Base-by-base conservation (phyloP, 805 yeast genomes). In the Saccharomycopsis sp. region DNA sequence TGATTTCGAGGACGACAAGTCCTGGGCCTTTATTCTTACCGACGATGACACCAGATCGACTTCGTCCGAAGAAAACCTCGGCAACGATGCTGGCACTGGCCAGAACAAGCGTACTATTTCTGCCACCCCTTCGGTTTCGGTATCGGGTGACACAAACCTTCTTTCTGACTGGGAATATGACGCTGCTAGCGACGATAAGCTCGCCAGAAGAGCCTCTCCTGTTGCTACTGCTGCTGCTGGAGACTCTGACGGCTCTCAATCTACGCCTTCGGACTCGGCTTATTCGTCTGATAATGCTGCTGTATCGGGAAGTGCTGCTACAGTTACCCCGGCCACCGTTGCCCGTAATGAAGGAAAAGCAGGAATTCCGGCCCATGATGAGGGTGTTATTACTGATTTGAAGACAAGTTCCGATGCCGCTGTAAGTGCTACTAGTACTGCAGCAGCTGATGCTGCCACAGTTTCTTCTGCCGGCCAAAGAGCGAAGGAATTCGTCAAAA, bases 11-110 rank as follows among this genome's bases (percentile, higher is more conserved):
- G 50, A 23, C 17, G 60, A 59, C 24, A 53, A 54, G 23, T 15
- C 54, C n/a, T 56, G 60, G 62, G 53, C 60, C 2, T 51, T 56
- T 5, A 54, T 59, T 52, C 41, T 59, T 1, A 59, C 62, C 24
- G 62, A 59, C 44, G 62, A 59, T 35, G 62, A 57, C 2, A 41
- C 58, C 19, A 24, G 47, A 22, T 54, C 58, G 8, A 59, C 62
- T 12, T 15, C 34, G 20, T 59, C 62, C 20, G 41, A 41, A 14
- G 58, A 52, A 19, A 38, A 3, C 34, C 42, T 12, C 19, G 42
- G 5, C 24, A 34, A 47, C 23, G 9, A 12, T 12, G 38, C 38
- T 29, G 38, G 38, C 38, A 7, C 38, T 12, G 12, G 38, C 38
- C 5, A 12, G 9, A 5, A 29, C 38, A 5, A 29, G 9, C 38